Base-by-base conservation (phyloP, 1,284 basidiomycete species). In the Tylopilus sp. region DNA sequence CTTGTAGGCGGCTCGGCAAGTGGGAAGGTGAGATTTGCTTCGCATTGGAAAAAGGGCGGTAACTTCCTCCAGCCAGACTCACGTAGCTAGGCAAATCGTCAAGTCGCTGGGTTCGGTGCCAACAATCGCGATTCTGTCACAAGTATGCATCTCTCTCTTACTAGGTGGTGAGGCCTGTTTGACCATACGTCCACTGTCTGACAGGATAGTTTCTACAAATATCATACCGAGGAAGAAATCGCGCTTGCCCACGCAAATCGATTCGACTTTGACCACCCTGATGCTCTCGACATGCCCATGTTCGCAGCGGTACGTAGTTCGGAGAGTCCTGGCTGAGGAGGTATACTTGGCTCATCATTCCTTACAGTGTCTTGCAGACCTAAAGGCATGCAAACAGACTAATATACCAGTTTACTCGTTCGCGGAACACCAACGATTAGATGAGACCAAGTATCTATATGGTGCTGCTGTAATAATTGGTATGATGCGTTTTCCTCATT, bases 321-420 rank as follows among this genome's bases (percentile, higher is more conserved):
- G 18, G 29, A 38, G 29, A 31, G 26, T 33, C 28, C 29, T 12
- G 3, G 6, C 15, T 34, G 13, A 12, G n/a, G 19, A 26, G 16
- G 7, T 23, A 36, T 29, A n/a, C 11, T n/a, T 51, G 12, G 16
- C 29, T 44, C 19, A 55, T 51, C 29, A 33, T 26, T 34, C 19
- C 11, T 40, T 38, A 19, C 56, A 96, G 85, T 96, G 92, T 65
- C 69, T 97, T 39, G 70, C 78, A 25, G 91, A 95, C 60, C 71
- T 98, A 52, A 97, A 95, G 68, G 74, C 81, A 6, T 89, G 91
- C 61, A 81, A 72, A 55, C 89, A 90, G 65, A 81, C 84, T 0
- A 88, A 89, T 60, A 92, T 97, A 48, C 95, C 96, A 0, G 82
- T 96, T 9, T 99, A 99, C 69, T 96, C 92, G 1, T 99, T 99